Base-by-base conservation (phyloP, 164 flowering plant genomes). In the Tetrastigma voinierianum region DNA sequence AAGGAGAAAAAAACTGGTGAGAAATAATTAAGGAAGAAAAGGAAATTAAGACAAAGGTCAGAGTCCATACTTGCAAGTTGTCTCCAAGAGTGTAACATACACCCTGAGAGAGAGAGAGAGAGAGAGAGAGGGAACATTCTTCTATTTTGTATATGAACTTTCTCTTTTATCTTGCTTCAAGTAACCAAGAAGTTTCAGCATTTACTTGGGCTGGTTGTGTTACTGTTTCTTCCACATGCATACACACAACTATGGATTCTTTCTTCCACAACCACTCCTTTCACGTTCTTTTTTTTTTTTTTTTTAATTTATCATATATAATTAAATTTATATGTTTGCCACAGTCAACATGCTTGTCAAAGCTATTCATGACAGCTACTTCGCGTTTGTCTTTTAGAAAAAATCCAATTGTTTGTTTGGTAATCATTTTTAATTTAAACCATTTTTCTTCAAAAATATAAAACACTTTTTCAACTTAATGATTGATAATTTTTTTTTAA, bases 161-260 rank as follows among this genome's bases (percentile, higher is more conserved):
- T 62, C n/a, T 53, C 17, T 10, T 32, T 53, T 52, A 40, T 16
- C 19, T 59, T 24, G 13, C 17, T 20, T 18, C 43, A 19, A 45
- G 23, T 20, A 21, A 65, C 0, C 24, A 9, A 43, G 14, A 40
- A 10, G 23, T 14, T 55, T 57, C 71, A 23, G 69, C 77, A 74
- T 46, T 69, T 69, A 73, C 73, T 40, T 74, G 17, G 77, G 61
- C 53, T 45, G 45, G 40, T 25, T 73, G 69, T 73, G 10, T 23
- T 44, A 55, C 14, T 62, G 61, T 55, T 61, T 19, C 40, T 32
- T 7, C 3, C 6, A 32, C 40, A 32, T 32, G 40, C 8, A 32
- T 32, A 32, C 40, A 32, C 40, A 32, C 40, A 32, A 3, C 40
- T 4, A 14, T 51, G 64, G 48, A 13, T n/a, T 24, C 19, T 19